phyloP scores from a whole-genome alignment of 345 rosid genomes.

The Camelina neglecta region DNA sequence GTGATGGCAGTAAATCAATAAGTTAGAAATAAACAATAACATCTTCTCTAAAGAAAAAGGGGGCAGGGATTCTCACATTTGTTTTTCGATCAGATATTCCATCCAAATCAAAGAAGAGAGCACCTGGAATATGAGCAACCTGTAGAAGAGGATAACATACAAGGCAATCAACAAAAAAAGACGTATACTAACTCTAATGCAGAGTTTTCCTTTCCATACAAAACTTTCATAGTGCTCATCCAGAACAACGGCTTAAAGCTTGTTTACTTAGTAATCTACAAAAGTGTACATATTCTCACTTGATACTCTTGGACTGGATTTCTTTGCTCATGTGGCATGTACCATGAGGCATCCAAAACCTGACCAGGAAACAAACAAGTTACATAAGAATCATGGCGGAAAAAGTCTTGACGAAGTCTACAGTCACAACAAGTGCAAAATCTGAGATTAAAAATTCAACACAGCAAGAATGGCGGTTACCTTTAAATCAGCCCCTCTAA shows the following conservation, averaged over 20 bases:
- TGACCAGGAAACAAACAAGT: conserved; percentile 37
- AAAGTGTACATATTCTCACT: conserved; percentile 47
- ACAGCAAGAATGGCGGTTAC: conserved; percentile 40
- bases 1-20: conserved; percentile 16
- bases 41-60: conserved; percentile 3
- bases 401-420: conserved; percentile 1
- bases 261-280: conserved; percentile 19
- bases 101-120: conserved; percentile 93
- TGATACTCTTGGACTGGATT: conserved; percentile 94
- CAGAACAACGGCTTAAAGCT: conserved; percentile 22
- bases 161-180: conserved; percentile 26
- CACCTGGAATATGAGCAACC: conserved; percentile 97
- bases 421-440: conserved; percentile 7
- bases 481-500: conserved; percentile 72
- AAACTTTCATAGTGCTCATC: not conserved
- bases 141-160: conserved; percentile 44
- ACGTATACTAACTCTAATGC: conserved; percentile 14
- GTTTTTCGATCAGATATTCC: conserved; percentile 74
- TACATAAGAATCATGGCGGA: conserved; percentile 22
- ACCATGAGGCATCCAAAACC: conserved; percentile 98
- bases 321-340: conserved; percentile 95
- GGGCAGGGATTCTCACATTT: conserved; percentile 52
- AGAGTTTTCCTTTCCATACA: conserved; percentile 1
- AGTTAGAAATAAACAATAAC: conserved; percentile 13
- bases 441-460: not conserved